A percentile compares a stretch with the other conserved stretches of the same genome.
These are phyloP conservation scores for Rhodotorula sp. DNA, from an alignment of 1,284 basidiomycete species.

Conservation along the genomic window DNA sequence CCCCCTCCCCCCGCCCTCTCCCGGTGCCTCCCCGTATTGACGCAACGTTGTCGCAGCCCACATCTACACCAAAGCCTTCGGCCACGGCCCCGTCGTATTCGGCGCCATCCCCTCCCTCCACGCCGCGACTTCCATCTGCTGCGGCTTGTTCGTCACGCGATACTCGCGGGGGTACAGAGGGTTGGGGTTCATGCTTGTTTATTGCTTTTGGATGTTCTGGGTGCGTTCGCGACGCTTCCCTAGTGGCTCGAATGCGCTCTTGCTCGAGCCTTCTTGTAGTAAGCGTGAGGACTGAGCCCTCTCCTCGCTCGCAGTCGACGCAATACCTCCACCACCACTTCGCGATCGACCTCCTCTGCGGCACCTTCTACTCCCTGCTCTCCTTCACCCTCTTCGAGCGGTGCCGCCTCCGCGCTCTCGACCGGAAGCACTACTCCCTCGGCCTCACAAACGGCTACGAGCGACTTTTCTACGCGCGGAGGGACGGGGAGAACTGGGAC, in stretches of 20 bases:
- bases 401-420: slow-evolving; percentile 33
- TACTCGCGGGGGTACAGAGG: slow-evolving; percentile 34
- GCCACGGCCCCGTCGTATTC: slow-evolving; percentile 38
- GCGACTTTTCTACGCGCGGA: slow-evolving; percentile 19
- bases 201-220: slow-evolving; percentile 12
- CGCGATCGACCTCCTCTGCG: slow-evolving; percentile 40
- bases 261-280: too few species aligned
- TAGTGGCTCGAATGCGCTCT: too few species aligned
- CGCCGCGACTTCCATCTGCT: slow-evolving; percentile 42
- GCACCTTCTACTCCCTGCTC: slow-evolving; percentile 33
- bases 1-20: background rate
- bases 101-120: slow-evolving; percentile 43
- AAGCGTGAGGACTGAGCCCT: too few species aligned
- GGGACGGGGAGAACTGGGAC: slow-evolving; percentile 28
- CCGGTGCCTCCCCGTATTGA: background rate
- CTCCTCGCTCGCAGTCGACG: slow-evolving; percentile 9
- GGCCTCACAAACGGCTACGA: slow-evolving; percentile 41
- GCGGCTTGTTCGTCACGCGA: slow-evolving; percentile 34
- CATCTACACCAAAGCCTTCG: slow-evolving; percentile 41
- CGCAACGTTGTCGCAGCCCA: slow-evolving; percentile 7
- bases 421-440: slow-evolving; percentile 26
- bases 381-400: slow-evolving; percentile 37
- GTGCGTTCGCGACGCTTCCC: background rate
- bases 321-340: slow-evolving; percentile 42
- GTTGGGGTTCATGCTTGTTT: slow-evolving; percentile 30